Evolutionary conservation across 2,329 filamentous ascomycete species (phyloP).

Genomic region (Colletotrichum tanaceti): DNA sequence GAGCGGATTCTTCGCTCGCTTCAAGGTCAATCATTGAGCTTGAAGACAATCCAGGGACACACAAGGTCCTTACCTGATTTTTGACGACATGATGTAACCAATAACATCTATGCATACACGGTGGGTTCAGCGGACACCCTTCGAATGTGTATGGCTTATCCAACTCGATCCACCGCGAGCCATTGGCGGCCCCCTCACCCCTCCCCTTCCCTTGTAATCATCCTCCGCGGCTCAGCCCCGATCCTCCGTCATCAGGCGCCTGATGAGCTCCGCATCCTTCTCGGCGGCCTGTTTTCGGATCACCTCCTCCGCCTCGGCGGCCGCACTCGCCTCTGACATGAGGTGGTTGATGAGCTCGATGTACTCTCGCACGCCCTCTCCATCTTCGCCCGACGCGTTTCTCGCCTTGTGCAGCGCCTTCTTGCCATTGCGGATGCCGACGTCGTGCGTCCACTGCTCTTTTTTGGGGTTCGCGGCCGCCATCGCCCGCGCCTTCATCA

Average conservation of each 20-base stretch:
- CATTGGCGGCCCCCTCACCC: slow-evolving; percentile 3
- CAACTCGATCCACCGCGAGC: background rate
- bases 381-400: slow-evolving; percentile 62
- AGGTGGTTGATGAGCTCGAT: slow-evolving; percentile 66
- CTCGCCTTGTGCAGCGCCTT: slow-evolving; percentile 64
- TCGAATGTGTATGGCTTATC: slow-evolving; percentile 17
- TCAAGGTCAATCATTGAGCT: slow-evolving; percentile 48
- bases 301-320: slow-evolving; percentile 48
- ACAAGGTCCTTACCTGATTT: slow-evolving; percentile 15
- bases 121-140: slow-evolving; percentile 9
- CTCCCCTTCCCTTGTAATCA: background rate
- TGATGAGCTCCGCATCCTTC: slow-evolving; percentile 62
- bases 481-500: slow-evolving; percentile 39
- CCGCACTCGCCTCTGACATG: slow-evolving; percentile 52
- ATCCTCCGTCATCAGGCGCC: slow-evolving; percentile 61
- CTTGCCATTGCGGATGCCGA: slow-evolving; percentile 67
- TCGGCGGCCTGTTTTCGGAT: slow-evolving; percentile 59
- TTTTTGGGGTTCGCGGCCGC: slow-evolving; percentile 47
- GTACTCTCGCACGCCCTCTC: slow-evolving; percentile 71
- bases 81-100: background rate
- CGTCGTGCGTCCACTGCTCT: slow-evolving; percentile 67
- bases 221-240: slow-evolving; percentile 44
- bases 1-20: slow-evolving; percentile 56
- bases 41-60: background rate
- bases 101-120: slow-evolving; percentile 20